phyloP scores from a whole-genome alignment of 371 early-diverging fungal genomes.

The Actinomortierella wolfii region DNA sequence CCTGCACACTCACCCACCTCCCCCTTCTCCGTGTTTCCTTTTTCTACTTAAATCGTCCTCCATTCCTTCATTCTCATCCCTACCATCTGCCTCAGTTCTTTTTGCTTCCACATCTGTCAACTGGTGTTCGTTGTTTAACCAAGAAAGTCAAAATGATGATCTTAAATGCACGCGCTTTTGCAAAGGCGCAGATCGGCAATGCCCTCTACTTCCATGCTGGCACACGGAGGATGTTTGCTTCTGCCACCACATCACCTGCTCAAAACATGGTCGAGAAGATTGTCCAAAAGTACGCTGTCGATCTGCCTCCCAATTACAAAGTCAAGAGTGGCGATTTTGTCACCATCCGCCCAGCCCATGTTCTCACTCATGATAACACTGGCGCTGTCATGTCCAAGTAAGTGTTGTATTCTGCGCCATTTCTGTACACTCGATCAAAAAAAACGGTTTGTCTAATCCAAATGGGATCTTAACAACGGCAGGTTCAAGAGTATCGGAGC shows the following conservation, averaged over 20 bases:
- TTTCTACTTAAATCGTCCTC: background rate
- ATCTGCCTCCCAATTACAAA: slow-evolving; percentile 62
- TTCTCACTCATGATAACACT: slow-evolving; percentile 97
- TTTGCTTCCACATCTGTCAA: too few relatives aligned
- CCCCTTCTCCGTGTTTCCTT: background rate
- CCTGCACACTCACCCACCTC: background rate
- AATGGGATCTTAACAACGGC: too few relatives aligned
- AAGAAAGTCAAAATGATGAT: too few relatives aligned
- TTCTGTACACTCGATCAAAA: too few relatives aligned
- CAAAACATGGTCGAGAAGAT: slow-evolving; percentile 94
- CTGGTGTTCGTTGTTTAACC: too few relatives aligned
- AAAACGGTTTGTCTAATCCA: too few relatives aligned
- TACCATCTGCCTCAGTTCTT: background rate
- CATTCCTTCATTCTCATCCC: background rate
- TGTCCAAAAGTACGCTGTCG: slow-evolving; percentile 86
- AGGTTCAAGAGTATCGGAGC: slow-evolving; percentile 93
- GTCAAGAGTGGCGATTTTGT: slow-evolving; percentile 93
- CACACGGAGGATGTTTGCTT: slow-evolving; percentile 28
- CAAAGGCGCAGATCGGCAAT: too few relatives aligned
- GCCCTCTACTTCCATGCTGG: too few relatives aligned
- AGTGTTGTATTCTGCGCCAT: slow-evolving; percentile 22
- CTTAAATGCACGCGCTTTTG: too few relatives aligned
- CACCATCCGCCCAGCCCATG: slow-evolving; percentile 86
- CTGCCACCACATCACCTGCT: slow-evolving; percentile 32
- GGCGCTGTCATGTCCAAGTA: slow-evolving; percentile 92